Conservation (phyloP, 2,329 filamentous ascomycete genomes). For the Colletotrichum sp. region DNA sequence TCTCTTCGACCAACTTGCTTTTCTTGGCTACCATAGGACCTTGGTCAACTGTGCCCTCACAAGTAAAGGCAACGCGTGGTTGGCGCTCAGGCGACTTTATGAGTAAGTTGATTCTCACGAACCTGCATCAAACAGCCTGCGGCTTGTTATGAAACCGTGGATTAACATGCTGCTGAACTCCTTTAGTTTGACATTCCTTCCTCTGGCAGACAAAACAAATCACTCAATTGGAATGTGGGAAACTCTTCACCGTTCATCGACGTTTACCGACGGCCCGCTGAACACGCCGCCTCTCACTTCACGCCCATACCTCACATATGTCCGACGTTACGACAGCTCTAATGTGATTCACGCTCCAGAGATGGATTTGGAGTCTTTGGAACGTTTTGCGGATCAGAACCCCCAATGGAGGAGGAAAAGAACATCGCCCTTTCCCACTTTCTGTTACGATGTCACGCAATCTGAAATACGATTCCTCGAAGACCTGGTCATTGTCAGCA, state of each 20-base stretch:
- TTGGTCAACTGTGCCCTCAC: neutral
- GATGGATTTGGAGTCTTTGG: neutral
- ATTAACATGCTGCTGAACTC: neutral
- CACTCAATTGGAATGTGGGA: neutral
- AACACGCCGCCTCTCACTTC: neutral
- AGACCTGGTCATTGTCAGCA: neutral
- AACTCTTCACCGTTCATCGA: neutral
- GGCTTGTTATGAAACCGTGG: neutral
- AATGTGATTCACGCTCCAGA: neutral
- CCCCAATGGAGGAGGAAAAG: neutral
- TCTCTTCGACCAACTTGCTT: neutral
- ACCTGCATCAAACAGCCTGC: accelerated
- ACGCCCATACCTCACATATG: neutral
- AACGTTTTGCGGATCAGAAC: neutral
- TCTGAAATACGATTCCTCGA: neutral
- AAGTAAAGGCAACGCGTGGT: neutral
- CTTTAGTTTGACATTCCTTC: neutral
- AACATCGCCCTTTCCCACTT: neutral
- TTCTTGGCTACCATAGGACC: neutral
- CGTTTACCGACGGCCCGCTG: neutral
- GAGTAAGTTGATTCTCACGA: neutral
- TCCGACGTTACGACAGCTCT: neutral
- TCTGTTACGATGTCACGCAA: too few species aligned
- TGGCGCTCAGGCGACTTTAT: neutral
- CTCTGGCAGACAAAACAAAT: neutral